A percentile compares a stretch with the other conserved stretches of the same genome.
phyloP scores from a whole-genome alignment of 257 asterid species.

The Anisodus tanguticus region DNA sequence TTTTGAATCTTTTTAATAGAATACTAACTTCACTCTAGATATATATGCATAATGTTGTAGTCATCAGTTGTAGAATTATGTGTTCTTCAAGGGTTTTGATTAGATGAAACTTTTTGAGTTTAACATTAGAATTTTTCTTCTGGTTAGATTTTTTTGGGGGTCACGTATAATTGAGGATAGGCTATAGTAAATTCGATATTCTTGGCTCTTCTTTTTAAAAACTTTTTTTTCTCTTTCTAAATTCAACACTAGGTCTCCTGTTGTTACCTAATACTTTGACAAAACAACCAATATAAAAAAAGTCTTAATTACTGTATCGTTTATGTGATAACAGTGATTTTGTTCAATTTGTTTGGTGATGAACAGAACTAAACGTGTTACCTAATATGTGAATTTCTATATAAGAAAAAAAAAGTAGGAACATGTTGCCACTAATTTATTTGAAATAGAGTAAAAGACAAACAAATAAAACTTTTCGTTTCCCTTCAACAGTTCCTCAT shows the following conservation, averaged over 20 bases:
- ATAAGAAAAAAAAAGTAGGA: background rate
- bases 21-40: no score
- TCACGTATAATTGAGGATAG: background rate
- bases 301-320: slow-evolving; percentile 19
- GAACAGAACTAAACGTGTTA: no score
- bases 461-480: background rate
- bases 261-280: slow-evolving; percentile 14
- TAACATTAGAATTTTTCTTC: background rate
- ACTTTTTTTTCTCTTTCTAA: background rate
- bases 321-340: background rate
- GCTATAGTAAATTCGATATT: slow-evolving; percentile 4
- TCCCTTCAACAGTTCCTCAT: background rate
- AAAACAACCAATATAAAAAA: background rate
- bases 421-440: background rate
- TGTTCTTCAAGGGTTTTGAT: no score
- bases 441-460: background rate
- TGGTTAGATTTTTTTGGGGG: background rate
- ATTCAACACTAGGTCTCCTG: slow-evolving; percentile 28
- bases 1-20: no score
- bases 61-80: no score
- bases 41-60: no score
- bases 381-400: background rate
- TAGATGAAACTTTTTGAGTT: no score
- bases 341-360: slow-evolving; percentile 21
- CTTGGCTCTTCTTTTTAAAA: background rate